A percentile compares a stretch with the other conserved stretches of the same genome.
Conservation (phyloP, 352 stramenopile genomes). For the Blastocystis hominis region DNA sequence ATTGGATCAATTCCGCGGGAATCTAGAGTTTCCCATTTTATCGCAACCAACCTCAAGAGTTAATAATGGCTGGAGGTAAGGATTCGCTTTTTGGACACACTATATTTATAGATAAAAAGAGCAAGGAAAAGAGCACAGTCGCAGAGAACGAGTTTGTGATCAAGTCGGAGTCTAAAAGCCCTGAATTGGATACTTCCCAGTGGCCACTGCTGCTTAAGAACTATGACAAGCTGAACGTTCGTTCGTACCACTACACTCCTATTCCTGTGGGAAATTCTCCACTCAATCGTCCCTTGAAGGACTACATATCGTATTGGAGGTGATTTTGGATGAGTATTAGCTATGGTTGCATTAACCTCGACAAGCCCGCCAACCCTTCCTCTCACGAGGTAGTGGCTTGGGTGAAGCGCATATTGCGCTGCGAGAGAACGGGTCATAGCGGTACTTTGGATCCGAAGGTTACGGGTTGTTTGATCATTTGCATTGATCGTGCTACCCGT, state of each 20-base stretch:
- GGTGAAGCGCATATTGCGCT: slow-evolving; percentile 96
- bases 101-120: background rate
- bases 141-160: slow-evolving; percentile 57
- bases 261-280: slow-evolving; percentile 88
- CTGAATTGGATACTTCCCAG: slow-evolving; percentile 59
- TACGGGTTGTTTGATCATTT: slow-evolving; percentile 98
- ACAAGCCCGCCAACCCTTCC: slow-evolving; percentile 97
- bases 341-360: slow-evolving; percentile 99
- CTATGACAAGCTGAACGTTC: slow-evolving; percentile 94
- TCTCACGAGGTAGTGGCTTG: slow-evolving; percentile 98
- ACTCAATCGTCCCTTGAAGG: slow-evolving; percentile 84
- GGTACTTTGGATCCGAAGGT: slow-evolving; percentile 99
- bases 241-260: slow-evolving; percentile 95
- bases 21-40: no score
- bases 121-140: background rate
- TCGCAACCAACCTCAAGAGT: no score
- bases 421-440: slow-evolving; percentile 98
- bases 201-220: slow-evolving; percentile 99
- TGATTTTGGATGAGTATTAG: slow-evolving; percentile 28
- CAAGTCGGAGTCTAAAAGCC: slow-evolving; percentile 47
- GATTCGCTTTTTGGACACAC: background rate
- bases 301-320: slow-evolving; percentile 75
- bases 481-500: slow-evolving; percentile 90
- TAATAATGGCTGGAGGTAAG: no score
- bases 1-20: no score